Evolutionary conservation across 306 rosid species (phyloP).

Genomic region (Prunus kanzakura): DNA sequence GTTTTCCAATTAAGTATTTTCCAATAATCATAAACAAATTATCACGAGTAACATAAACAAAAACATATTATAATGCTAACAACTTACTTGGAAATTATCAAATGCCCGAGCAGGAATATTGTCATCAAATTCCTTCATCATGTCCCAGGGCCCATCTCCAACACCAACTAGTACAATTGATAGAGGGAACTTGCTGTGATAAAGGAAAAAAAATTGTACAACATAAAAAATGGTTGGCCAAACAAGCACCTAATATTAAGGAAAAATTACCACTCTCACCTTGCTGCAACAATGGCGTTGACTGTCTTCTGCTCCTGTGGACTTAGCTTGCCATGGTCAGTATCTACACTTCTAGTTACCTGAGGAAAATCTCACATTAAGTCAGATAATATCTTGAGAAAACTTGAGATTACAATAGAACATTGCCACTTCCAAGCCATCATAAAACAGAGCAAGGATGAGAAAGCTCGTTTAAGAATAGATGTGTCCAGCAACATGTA

Average conservation of each 20-base stretch:
- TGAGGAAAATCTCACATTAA: conserved; percentile 18
- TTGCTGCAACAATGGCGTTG: conserved; percentile 90
- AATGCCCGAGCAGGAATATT: conserved; percentile 85
- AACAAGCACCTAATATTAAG: background rate
- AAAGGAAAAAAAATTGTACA: background rate
- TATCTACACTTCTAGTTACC: conserved; percentile 95
- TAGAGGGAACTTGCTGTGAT: conserved; percentile 79
- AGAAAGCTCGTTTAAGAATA: too few relatives aligned
- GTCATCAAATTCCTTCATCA: conserved; percentile 93
- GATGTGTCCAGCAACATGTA: too few relatives aligned
- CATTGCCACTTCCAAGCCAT: background rate
- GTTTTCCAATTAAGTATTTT: conserved; percentile 12
- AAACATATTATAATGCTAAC: background rate
- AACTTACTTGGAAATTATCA: conserved; percentile 87
- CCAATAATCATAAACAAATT: background rate
- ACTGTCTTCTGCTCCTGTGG: conserved; percentile 92
- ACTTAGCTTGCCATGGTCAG: conserved; percentile 65
- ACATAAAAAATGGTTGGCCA: conserved; percentile 19
- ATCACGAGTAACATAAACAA: background rate
- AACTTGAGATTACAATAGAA: background rate
- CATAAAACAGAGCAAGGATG: too few relatives aligned
- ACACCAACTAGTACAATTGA: conserved; percentile 93
- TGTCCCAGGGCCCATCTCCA: conserved; percentile 99
- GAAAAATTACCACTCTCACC: conserved; percentile 42
- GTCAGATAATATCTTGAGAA: background rate